Evolutionary conservation across 805 yeast species (phyloP), one percentile per base, ranked within the genome.

Genomic region (Scheffersomyces amazonensis): DNA sequence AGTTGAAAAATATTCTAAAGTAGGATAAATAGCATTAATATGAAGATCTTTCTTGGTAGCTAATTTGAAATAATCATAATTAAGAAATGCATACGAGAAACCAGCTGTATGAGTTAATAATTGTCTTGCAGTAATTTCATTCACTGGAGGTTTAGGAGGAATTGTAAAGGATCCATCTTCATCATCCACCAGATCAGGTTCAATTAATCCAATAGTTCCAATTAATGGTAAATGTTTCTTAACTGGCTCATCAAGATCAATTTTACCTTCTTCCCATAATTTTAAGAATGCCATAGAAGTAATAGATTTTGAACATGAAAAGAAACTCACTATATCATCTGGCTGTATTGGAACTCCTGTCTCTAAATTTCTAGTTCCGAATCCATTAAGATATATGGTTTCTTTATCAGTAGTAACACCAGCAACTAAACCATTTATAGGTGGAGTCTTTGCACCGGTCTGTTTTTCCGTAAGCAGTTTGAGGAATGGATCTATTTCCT

Each of bases 281-380:
- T 56, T 53, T 23, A 68, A 50, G n/a, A 60, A 42, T 3, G 65
- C 72, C 52, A 62, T 56, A 3, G 54, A 58, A 1, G 74, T 62
- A 28, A 65, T 47, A 6, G 66, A 46, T 41, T 65, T 65, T 7
- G 69, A 58, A 30, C 60, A 58, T 5, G 70, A 64, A 36, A 42
- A 62, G 17, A 33, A 47, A 4, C 51, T 38, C 23, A 62, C 42
- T 4, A 48, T 39, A 28, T 53, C 46, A 31, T 61, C 57, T 3
- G 36, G 28, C 13, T 35, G 21, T 2, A 37, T 5, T 5, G 50
- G 47, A 2, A 43, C 47, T 11, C 44, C 42, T 2, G 48, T 35
- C 3, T 49, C 50, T 5, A 54, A 16, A 34, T 48, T 42, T 28
- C 44, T 46, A 2, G 46, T 41, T 2, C 68, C 68, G 10, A 37